Conservation (phyloP, 805 yeast species). For the Schwanniomyces vanrijiae region DNA sequence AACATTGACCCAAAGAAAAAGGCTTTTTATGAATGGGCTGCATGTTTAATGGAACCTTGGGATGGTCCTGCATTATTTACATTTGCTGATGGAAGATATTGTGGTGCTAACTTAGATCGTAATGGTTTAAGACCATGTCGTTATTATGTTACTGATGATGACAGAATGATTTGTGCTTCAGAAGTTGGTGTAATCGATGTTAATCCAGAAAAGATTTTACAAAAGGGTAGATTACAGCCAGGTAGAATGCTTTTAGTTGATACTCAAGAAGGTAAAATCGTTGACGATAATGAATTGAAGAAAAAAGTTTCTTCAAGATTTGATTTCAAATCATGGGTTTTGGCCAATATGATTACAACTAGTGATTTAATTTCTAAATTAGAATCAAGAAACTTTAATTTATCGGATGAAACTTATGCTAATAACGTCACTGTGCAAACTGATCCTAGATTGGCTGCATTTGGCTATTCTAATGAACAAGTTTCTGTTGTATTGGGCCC, state of each 20-base stretch:
- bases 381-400: constrained; percentile 32
- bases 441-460: constrained; percentile 82
- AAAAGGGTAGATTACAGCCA: constrained; percentile 93
- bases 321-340: constrained; percentile 93
- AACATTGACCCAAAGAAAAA: constrained; percentile 86
- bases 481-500: constrained; percentile 80
- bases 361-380: constrained; percentile 70
- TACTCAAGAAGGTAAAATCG: constrained; percentile 88
- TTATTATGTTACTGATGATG: constrained; percentile 91
- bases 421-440: constrained; percentile 55
- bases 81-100: constrained; percentile 95
- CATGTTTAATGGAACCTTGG: constrained; percentile 99
- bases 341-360: constrained; percentile 82
- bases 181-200: constrained; percentile 97
- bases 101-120: constrained; percentile 97
- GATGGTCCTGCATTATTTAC: constrained; percentile 98
- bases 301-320: constrained; percentile 72
- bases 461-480: constrained; percentile 95
- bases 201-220: constrained; percentile 75
- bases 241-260: constrained; percentile 96
- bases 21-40: constrained; percentile 99
- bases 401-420: constrained; percentile 22
- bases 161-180: constrained; percentile 94
- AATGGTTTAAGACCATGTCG: constrained; percentile 98
- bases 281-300: constrained; percentile 90